Conservation (phyloP, 495 filamentous ascomycete species). For the Lineolata rhizophorae region DNA sequence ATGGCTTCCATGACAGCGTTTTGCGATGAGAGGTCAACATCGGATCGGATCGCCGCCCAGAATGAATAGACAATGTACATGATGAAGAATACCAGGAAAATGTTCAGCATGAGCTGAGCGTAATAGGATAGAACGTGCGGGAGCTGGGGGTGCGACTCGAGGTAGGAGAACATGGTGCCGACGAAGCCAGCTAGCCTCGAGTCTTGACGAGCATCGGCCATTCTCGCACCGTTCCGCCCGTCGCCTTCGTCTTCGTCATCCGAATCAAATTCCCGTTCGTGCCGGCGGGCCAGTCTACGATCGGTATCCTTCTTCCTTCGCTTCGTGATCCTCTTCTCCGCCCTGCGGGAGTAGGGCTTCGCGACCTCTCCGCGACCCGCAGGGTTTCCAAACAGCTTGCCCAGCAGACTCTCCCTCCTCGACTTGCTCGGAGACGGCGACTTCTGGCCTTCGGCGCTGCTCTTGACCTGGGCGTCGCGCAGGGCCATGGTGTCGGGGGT, state of each 20-base stretch:
- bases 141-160: slow-evolving; percentile 65
- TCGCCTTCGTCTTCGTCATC: slow-evolving; percentile 1
- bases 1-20: slow-evolving; percentile 40
- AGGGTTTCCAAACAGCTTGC: neutral
- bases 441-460: neutral
- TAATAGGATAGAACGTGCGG: slow-evolving; percentile 73
- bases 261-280: slow-evolving; percentile 2
- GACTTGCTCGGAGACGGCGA: slow-evolving; percentile 3
- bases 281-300: neutral
- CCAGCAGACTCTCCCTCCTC: neutral
- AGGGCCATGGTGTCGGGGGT: slow-evolving; percentile 33
- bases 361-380: neutral
- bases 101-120: slow-evolving; percentile 59
- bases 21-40: slow-evolving; percentile 50
- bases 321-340: slow-evolving; percentile 8
- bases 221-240: too few species aligned
- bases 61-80: slow-evolving; percentile 53
- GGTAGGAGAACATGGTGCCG: slow-evolving; percentile 35
- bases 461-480: neutral
- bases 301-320: slow-evolving; percentile 7
- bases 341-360: slow-evolving; percentile 6
- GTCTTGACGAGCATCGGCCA: too few species aligned
- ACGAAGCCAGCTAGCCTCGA: slow-evolving; percentile 15
- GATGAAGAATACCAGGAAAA: slow-evolving; percentile 40
- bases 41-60: slow-evolving; percentile 45